Base-by-base conservation (phyloP, 139 green algal species). In the Yamagishiella unicocca region DNA sequence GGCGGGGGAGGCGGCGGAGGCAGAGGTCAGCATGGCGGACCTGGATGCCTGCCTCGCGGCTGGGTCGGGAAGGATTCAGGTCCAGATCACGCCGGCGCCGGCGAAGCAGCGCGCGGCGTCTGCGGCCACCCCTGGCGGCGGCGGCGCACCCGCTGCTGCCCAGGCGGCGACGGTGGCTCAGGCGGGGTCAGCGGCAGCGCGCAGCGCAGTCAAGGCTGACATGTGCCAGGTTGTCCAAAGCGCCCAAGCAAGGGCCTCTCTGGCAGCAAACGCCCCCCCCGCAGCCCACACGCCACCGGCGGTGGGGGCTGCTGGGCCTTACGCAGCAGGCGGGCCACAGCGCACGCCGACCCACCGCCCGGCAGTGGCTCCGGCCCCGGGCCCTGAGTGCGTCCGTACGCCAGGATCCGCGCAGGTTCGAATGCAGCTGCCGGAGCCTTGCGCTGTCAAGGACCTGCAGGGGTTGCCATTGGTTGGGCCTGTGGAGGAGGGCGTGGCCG, bases 361-460 rank as follows among this genome's bases (percentile, higher is more conserved):
- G n/a, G n/a, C n/a, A n/a, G n/a, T n/a, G n/a, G n/a, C n/a, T n/a
- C n/a, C n/a, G n/a, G n/a, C n/a, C n/a, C n/a, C n/a, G n/a, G n/a
- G n/a, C n/a, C n/a, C n/a, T n/a, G n/a, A n/a, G n/a, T n/a, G n/a
- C n/a, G n/a, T n/a, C n/a, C n/a, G 58, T 8, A 83, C 76, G 35
- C 76, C 76, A 21, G 76, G 76, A 35, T 83, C 54, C 12, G 77
- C 55, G 35, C 25, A 9, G 1, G 27, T 85, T 1, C 27, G 79
- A 42, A 12, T 85, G n/a, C 40, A 75, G 79, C 42, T 85, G 29
- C 79, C 79, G 0, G 79, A 85, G 27, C 35, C 79, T 5, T 64
- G 61, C 42, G 61, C 79, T 40, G 79, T 85, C 1, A 33, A 78
- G 42, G 21, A 45, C 7, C 31, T 10, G 17, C 21, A 74, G 19